Conservation (phyloP, 805 yeast species). For the Ogataea allantospora region DNA sequence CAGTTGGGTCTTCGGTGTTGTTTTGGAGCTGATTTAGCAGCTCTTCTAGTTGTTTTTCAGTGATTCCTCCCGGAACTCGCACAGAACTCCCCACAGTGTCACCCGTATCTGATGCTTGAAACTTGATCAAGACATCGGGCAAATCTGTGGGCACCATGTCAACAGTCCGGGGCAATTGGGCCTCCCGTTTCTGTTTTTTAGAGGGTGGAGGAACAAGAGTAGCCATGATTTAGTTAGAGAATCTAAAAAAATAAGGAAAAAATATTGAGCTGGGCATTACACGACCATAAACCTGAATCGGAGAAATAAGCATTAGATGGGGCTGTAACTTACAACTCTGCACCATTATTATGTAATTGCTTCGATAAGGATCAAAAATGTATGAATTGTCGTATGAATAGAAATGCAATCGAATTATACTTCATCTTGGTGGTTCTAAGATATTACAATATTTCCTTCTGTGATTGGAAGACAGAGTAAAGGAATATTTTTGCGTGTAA, state of each 20-base stretch:
- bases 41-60: slow-evolving; percentile 84
- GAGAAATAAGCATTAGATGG: no score
- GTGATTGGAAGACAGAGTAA: no score
- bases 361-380: no score
- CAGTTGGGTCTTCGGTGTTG: slow-evolving; percentile 77
- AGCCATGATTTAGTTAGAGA: slow-evolving; percentile 55
- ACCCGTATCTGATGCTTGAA: slow-evolving; percentile 93
- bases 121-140: slow-evolving; percentile 83
- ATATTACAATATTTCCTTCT: no score
- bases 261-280: no score
- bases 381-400: no score
- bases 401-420: no score
- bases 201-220: slow-evolving; percentile 92
- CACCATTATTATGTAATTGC: no score
- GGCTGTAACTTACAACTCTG: no score
- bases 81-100: slow-evolving; percentile 79
- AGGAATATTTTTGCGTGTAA: no score
- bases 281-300: no score
- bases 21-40: slow-evolving; percentile 77
- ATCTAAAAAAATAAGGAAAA: background rate
- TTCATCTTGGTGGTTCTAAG: no score
- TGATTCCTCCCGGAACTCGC: slow-evolving; percentile 87
- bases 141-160: slow-evolving; percentile 71
- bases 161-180: slow-evolving; percentile 77
- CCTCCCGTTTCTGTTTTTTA: slow-evolving; percentile 79